Evolutionary conservation across 1,284 basidiomycete genomes (phyloP).

Genomic region (Caloboletus firmus): DNA sequence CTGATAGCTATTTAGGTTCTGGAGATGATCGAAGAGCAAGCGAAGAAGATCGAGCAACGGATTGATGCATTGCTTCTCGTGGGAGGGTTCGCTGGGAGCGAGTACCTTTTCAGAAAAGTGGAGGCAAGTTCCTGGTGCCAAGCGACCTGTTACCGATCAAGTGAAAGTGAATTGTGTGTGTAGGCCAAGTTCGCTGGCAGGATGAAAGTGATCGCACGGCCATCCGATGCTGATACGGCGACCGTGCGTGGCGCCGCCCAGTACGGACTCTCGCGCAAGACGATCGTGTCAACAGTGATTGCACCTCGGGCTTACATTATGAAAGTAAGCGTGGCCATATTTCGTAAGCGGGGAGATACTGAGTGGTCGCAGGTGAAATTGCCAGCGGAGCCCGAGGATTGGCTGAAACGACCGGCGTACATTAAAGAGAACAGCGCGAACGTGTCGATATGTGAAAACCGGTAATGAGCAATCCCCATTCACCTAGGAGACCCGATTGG

Average conservation of each 20-base stretch:
- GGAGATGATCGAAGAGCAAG: constrained; percentile 72
- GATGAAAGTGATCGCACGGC: constrained; percentile 72
- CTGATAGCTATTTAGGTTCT: constrained; percentile 52
- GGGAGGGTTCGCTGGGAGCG: constrained; percentile 81
- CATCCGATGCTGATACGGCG: constrained; percentile 79
- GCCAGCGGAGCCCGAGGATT: constrained; percentile 77
- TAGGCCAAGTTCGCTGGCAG: constrained; percentile 63
- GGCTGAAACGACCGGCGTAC: constrained; percentile 77
- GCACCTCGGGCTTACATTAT: constrained; percentile 79
- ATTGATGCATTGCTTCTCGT: constrained; percentile 80
- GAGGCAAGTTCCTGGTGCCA: constrained; percentile 48
- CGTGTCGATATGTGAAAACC: constrained; percentile 75
- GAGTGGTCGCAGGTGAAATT: constrained; percentile 59
- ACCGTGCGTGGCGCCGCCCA: constrained; percentile 79
- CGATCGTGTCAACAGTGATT: constrained; percentile 75
- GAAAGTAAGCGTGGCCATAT: constrained; percentile 51
- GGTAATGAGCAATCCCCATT: constrained; percentile 44
- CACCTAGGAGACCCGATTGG: constrained; percentile 22
- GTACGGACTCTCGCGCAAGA: constrained; percentile 74
- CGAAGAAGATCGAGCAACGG: constrained; percentile 57
- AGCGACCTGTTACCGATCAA: constrained; percentile 6
- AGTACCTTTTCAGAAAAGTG: constrained; percentile 74
- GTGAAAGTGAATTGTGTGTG: constrained; percentile 10
- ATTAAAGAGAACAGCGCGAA: constrained; percentile 74
- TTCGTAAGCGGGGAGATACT: neutral